Evolutionary conservation across 2,329 filamentous ascomycete species (phyloP), one percentile per base, ranked within the genome.

Genomic region (Didymella keratinophila): DNA sequence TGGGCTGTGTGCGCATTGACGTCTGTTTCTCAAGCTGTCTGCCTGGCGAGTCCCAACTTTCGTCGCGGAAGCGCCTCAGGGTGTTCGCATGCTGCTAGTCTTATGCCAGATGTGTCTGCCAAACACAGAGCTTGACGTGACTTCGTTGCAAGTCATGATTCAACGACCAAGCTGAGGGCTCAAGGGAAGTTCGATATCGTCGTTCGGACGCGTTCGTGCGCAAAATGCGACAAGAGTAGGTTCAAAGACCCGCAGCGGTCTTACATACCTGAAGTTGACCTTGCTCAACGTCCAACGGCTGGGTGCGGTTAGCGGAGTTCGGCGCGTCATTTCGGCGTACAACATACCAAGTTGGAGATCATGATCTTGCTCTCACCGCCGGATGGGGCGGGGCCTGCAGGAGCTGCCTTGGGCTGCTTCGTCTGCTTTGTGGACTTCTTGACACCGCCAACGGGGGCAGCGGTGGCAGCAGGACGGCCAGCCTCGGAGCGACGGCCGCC

Each of bases 221-320:
- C 65, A 64, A 64, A 64, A 55, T 63, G 67, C 70, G 70, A 72
- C 52, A 69, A 66, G 63, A 67, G 60, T 69, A 77, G 77, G 78
- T 71, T 76, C 71, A 77, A 74, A 77, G 71, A 75, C 74, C 76
- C 68, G 72, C 68, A 68, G 89, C 84, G 90, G 69, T 72, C 87
- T 93, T 93, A 99, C 95, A 96, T 99, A 99, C 95, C 95, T 99
- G 98, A 84, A 99, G 96, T 89, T 96, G 92, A 83, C 83, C 84
- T 86, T 98, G 94, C 82, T 88, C 92, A 80, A 99, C 93, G 88
- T 99, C 95, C 84, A 89, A 89, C 79, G 95, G 95, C 92, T 98
- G 69, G 32, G 16, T 55, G 18, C 49, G 27, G 79, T 90, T 82
- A 90, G 85, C 62, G 43, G 10, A 12, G 18, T 42, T 60, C 53